A percentile compares a stretch with the other conserved stretches of the same genome.
phyloP scores from a whole-genome alignment of 805 yeast genomes.

The Candida schatavii region DNA sequence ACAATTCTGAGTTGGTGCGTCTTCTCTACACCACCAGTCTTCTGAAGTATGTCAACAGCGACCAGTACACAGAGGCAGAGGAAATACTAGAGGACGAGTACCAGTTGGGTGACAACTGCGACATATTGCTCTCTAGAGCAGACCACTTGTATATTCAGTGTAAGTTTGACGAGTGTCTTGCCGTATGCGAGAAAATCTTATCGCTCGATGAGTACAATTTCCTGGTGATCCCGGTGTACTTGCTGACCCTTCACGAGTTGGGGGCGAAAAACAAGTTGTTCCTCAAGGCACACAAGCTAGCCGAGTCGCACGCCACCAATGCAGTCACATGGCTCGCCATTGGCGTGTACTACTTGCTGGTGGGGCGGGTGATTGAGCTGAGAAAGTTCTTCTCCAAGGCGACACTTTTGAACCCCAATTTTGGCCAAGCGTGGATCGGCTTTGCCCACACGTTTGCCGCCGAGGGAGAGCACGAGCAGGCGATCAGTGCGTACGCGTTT shows the following conservation, averaged over 20 bases:
- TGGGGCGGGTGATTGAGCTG: slow-evolving; percentile 74
- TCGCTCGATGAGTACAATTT: slow-evolving; percentile 68
- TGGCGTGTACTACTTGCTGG: slow-evolving; percentile 82
- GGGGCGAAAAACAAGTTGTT: slow-evolving; percentile 81
- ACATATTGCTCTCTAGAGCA: slow-evolving; percentile 64
- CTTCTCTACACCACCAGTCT: slow-evolving; percentile 72
- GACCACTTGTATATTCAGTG: slow-evolving; percentile 73
- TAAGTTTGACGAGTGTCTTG: slow-evolving; percentile 71
- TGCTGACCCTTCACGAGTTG: slow-evolving; percentile 81
- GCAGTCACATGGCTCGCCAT: slow-evolving; percentile 91
- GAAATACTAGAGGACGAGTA: slow-evolving; percentile 66
- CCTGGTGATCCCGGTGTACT: slow-evolving; percentile 69
- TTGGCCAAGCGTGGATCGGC: slow-evolving; percentile 96
- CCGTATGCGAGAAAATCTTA: slow-evolving; percentile 62
- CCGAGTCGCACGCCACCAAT: slow-evolving; percentile 77
- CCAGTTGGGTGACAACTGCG: slow-evolving; percentile 65
- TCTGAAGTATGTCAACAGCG: slow-evolving; percentile 65
- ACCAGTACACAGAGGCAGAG: slow-evolving; percentile 63
- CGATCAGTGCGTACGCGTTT: slow-evolving; percentile 93
- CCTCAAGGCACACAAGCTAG: slow-evolving; percentile 76
- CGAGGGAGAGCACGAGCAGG: slow-evolving; percentile 99
- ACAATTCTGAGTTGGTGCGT: slow-evolving; percentile 76
- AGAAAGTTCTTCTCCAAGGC: slow-evolving; percentile 86
- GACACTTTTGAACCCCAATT: slow-evolving; percentile 81
- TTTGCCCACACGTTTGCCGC: slow-evolving; percentile 97